A percentile compares a stretch with the other conserved stretches of the same genome.
Conservation (phyloP, 1,139 yeast species). For the Kurtzmaniella quercitrusa region DNA sequence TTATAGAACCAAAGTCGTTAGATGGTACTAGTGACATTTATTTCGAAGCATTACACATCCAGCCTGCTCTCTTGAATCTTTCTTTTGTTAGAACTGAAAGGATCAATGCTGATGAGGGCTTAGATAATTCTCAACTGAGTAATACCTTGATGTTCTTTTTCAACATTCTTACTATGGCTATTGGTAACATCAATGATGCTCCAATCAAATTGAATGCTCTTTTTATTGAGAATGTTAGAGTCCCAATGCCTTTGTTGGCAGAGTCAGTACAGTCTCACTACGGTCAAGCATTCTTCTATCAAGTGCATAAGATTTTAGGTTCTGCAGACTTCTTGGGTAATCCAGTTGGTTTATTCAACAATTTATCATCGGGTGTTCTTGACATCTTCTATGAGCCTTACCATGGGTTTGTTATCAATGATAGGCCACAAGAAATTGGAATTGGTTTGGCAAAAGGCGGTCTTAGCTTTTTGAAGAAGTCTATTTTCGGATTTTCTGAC, state of each 20-base stretch:
- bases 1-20: conserved; percentile 59
- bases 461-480: conserved; percentile 84
- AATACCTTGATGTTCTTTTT: conserved; percentile 72
- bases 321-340: conserved; percentile 96
- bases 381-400: conserved; percentile 97
- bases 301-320: conserved; percentile 87
- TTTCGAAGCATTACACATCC: conserved; percentile 88
- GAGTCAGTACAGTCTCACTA: conserved; percentile 81
- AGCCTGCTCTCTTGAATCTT: conserved; percentile 82
- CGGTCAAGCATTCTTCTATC: conserved; percentile 88
- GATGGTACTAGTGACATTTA: conserved; percentile 70
- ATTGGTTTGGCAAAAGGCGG: conserved; percentile 97
- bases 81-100: conserved; percentile 92
- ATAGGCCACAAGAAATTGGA: conserved; percentile 93
- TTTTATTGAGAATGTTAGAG: conserved; percentile 82
- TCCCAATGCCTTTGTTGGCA: conserved; percentile 70
- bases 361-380: conserved; percentile 89
- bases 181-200: conserved; percentile 96
- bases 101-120: conserved; percentile 48
- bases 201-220: conserved; percentile 88
- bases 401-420: conserved; percentile 90
- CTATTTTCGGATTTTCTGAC: conserved; percentile 92
- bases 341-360: conserved; percentile 94
- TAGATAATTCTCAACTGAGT: conserved; percentile 49
- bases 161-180: conserved; percentile 90